Evolutionary conservation across 2,329 filamentous ascomycete genomes (phyloP), one percentile per base, ranked within the genome.

Genomic region (Trichoderma guizhouense): DNA sequence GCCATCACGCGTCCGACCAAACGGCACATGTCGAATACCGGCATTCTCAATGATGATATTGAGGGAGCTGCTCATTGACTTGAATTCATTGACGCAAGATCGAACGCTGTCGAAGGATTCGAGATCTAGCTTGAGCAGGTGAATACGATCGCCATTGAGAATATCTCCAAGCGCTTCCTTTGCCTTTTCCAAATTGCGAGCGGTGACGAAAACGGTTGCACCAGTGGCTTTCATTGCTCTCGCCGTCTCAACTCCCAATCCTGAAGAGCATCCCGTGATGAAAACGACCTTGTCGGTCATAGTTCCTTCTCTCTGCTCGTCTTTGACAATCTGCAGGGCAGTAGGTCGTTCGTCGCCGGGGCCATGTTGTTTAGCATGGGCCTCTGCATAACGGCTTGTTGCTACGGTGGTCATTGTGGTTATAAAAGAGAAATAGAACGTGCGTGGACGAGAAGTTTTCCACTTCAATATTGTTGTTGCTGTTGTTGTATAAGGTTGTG

Each of bases 1-100:
- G 0, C 84, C 84, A 4, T 85, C 83, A 4, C 77, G 73, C 9
- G 79, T 81, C n/a, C 80, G 73, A 3, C 76, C 78, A 53, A 80
- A 80, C 5, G 81, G 78, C 12, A 73, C 73, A n/a, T 76, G 80
- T 79, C 83, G 84, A 36, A 85, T 75, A 14, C 79, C 84, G 0
- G 85, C 85, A 66, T 83, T 86, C 73, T 84, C 84, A 67, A 86
- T 76, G 2, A 86, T 67, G 32, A 86, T 74, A 60, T 76, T 78
- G 47, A 80, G 60, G 15, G 73, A 75, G 7, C 73, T 72, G 6
- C 67, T 73, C 21, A 69, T 74, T 1, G 72, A 51, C 7, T 74
- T 65, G 7, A 81, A 74, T 4, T 75, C 43, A 1, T 66, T 68
- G 18, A 75, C 74, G 6, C 76, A 73, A 12, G 72, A 24, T 7